Evolutionary conservation across 129 eudicot genomes (phyloP).

Genomic region (Kitagawia praeruptora): DNA sequence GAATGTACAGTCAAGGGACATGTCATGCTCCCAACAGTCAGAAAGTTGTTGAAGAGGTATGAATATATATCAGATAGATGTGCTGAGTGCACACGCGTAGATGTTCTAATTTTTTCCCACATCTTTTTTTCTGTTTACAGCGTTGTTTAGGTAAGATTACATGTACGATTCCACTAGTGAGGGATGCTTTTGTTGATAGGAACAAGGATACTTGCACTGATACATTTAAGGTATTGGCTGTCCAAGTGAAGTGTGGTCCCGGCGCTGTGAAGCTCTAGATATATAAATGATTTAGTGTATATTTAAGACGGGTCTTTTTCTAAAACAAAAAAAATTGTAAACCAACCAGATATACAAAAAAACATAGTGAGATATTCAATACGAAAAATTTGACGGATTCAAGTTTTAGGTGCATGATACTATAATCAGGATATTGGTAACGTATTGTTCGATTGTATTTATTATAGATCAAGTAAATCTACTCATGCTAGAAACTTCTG

Average conservation of each 20-base stretch:
- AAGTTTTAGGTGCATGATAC: background rate
- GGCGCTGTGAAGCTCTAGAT: background rate
- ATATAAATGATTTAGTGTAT: background rate
- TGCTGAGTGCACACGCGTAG: background rate
- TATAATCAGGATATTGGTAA: background rate
- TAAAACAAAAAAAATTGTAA: too few relatives aligned
- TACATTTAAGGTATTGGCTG: conserved; percentile 21
- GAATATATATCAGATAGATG: background rate
- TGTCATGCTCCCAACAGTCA: conserved; percentile 46
- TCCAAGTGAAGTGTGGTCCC: conserved; percentile 26
- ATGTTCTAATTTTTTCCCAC: background rate
- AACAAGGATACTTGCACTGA: conserved; percentile 21
- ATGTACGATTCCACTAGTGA: conserved; percentile 29
- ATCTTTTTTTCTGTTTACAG: background rate
- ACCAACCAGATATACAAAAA: background rate
- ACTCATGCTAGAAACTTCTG: too few relatives aligned
- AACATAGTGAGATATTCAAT: background rate
- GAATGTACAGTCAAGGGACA: conserved; percentile 36
- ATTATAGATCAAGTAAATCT: background rate
- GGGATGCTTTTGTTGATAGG: conserved; percentile 6
- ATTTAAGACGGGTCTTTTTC: background rate
- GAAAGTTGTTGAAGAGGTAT: conserved; percentile 58
- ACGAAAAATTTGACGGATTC: background rate
- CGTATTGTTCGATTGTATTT: background rate
- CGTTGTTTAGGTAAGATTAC: conserved; percentile 23